phyloP scores from a whole-genome alignment of 2,329 filamentous ascomycete species.

The Colletotrichum tofieldiae region DNA sequence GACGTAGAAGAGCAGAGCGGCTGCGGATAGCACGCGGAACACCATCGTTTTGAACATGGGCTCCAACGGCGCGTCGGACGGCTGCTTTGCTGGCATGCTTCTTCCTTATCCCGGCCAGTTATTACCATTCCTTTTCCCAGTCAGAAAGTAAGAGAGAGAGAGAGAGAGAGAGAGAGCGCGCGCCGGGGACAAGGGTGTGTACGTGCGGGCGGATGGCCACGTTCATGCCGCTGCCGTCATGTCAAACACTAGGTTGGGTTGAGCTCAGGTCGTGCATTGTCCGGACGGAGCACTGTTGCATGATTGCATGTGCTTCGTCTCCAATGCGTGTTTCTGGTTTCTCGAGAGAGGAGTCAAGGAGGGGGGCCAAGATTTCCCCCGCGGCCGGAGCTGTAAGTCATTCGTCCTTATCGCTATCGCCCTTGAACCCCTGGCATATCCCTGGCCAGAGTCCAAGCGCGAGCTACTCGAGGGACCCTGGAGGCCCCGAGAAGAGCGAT shows the following conservation, averaged over 20 bases:
- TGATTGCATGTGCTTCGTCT: conserved; percentile 13
- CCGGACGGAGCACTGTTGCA: conserved; percentile 18
- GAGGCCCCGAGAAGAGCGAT: not conserved
- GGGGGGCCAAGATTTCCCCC: not conserved
- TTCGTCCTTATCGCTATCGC: conserved; percentile 2
- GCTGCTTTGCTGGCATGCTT: conserved; percentile 1
- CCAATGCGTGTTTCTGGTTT: conserved; percentile 21
- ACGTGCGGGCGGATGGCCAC: conserved; percentile 11
- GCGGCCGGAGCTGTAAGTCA: not conserved
- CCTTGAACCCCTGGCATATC: not conserved
- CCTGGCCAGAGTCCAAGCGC: not conserved
- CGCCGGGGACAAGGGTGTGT: conserved; percentile 6
- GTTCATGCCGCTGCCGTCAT: conserved; percentile 38
- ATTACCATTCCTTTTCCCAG: not conserved
- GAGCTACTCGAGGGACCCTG: not conserved
- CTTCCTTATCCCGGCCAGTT: not conserved
- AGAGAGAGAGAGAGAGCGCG: not conserved
- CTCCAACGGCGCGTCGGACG: not conserved
- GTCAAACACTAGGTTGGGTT: conserved; percentile 28
- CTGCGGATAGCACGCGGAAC: conserved; percentile 12
- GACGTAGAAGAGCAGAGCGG: conserved; percentile 28
- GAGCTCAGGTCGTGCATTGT: conserved; percentile 9
- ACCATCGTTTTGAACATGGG: not conserved
- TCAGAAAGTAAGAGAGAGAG: not conserved
- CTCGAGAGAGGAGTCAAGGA: not conserved